Percentiles rank a stretch among this genome's conserved stretches.
phyloP scores from a whole-genome alignment of 805 yeast genomes.

The Candida stauntonica region DNA sequence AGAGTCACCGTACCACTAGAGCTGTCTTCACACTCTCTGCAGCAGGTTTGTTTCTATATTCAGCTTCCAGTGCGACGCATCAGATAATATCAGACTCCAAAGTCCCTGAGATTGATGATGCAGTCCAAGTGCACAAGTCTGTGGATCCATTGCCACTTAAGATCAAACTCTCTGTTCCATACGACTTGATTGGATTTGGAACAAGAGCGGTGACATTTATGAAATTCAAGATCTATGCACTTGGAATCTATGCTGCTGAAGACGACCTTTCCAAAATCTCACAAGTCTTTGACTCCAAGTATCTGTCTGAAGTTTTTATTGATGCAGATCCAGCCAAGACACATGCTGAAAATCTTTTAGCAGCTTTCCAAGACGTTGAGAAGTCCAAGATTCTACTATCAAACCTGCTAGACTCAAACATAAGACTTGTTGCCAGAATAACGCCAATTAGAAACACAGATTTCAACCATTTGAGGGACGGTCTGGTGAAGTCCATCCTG shows the following conservation, averaged over 20 bases:
- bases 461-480: conserved; percentile 84
- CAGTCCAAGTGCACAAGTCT: conserved; percentile 44
- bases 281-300: conserved; percentile 40
- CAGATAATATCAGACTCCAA: neutral
- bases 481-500: conserved; percentile 74
- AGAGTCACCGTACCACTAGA: too few species aligned
- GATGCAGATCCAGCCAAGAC: conserved; percentile 30
- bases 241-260: conserved; percentile 73
- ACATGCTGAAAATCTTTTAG: conserved; percentile 37
- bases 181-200: conserved; percentile 71
- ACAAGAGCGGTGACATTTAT: conserved; percentile 79
- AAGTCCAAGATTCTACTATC: conserved; percentile 51
- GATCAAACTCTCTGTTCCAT: conserved; percentile 33
- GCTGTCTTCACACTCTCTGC: neutral
- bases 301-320: conserved; percentile 33
- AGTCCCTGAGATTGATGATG: conserved; percentile 11
- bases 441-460: conserved; percentile 90
- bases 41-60: too few species aligned
- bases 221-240: conserved; percentile 77
- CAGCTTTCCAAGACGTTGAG: conserved; percentile 47
- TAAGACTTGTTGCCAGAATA: conserved; percentile 66
- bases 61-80: too few species aligned
- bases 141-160: conserved; percentile 38
- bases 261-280: conserved; percentile 45
- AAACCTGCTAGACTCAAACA: conserved; percentile 52